A percentile compares a stretch with the other conserved stretches of the same genome.
Evolutionary conservation across 73 alveolate genomes (phyloP).

Genomic region (Stentor coeruleus): DNA sequence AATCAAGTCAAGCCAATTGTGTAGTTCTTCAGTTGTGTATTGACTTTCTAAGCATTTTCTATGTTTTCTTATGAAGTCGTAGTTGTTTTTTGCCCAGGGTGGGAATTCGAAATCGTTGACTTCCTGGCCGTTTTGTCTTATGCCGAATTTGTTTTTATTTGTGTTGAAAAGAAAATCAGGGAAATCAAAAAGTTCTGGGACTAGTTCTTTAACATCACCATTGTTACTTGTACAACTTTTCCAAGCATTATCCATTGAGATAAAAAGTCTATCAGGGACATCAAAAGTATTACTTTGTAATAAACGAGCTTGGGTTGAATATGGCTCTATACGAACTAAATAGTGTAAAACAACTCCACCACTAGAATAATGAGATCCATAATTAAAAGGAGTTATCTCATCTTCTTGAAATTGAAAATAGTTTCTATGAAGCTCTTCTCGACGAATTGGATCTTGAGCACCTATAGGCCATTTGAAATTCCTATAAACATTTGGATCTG

Average conservation of each 20-base stretch:
- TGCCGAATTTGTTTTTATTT: slow-evolving; percentile 65
- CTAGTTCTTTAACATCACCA: slow-evolving; percentile 93
- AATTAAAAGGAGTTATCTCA: slow-evolving; percentile 65
- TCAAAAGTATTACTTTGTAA: slow-evolving; percentile 85
- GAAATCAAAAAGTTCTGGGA: slow-evolving; percentile 91
- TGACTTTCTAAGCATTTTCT: slow-evolving; percentile 77
- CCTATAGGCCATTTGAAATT: slow-evolving; percentile 46
- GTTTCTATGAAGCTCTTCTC: slow-evolving; percentile 1
- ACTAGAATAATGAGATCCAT: slow-evolving; percentile 94
- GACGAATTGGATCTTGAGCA: slow-evolving; percentile 30
- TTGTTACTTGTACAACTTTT: slow-evolving; percentile 69
- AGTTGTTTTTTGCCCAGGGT: slow-evolving; percentile 77
- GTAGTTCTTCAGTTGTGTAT: slow-evolving; percentile 53
- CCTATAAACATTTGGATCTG: slow-evolving; percentile 28
- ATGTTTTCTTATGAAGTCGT: slow-evolving; percentile 52
- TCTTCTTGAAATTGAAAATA: slow-evolving; percentile 32
- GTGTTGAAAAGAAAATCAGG: slow-evolving; percentile 80
- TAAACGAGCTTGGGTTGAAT: slow-evolving; percentile 74
- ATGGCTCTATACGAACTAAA: slow-evolving; percentile 87
- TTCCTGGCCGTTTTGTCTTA: slow-evolving; percentile 64
- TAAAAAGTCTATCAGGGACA: slow-evolving; percentile 86
- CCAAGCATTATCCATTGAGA: slow-evolving; percentile 73
- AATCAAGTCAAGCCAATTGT: slow-evolving; percentile 80
- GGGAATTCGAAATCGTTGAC: slow-evolving; percentile 82
- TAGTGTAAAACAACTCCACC: slow-evolving; percentile 91